phyloP scores from a whole-genome alignment of 2,329 filamentous ascomycete genomes.

The Alternaria atra region DNA sequence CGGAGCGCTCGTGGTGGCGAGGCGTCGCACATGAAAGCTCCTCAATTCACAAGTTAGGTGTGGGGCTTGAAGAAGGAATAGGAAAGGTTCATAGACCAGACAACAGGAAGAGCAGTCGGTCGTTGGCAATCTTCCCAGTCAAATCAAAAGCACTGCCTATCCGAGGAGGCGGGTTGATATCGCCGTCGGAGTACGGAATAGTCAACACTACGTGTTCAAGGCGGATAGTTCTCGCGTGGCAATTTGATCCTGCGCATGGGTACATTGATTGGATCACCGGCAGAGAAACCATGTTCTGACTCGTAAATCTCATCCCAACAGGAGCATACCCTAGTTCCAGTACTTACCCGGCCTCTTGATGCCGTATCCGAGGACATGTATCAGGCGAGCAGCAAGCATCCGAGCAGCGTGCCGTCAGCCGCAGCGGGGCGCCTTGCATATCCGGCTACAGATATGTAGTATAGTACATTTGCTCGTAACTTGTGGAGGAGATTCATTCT shows the following conservation, averaged over 20 bases:
- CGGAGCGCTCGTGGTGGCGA: neutral
- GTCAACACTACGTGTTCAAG: neutral
- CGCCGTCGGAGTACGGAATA: neutral
- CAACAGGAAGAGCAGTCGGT: neutral
- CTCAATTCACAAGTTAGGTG: neutral
- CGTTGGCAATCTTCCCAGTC: neutral
- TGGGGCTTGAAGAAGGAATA: neutral
- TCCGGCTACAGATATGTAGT: neutral
- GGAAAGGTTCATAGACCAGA: neutral
- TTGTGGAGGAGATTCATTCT: neutral
- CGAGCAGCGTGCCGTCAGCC: neutral
- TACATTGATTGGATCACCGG: neutral
- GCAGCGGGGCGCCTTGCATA: neutral
- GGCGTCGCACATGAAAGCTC: neutral
- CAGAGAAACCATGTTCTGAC: neutral
- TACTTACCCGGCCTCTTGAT: neutral
- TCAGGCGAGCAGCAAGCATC: neutral
- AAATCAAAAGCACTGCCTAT: neutral
- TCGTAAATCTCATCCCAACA: neutral
- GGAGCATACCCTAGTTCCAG: neutral
- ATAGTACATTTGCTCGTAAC: too few species aligned
- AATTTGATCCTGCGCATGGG: neutral
- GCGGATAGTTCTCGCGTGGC: neutral
- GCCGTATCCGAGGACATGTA: neutral
- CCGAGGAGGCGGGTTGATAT: neutral